phyloP scores from a whole-genome alignment of 805 yeast species.

The Wickerhamiella occidentalis region DNA sequence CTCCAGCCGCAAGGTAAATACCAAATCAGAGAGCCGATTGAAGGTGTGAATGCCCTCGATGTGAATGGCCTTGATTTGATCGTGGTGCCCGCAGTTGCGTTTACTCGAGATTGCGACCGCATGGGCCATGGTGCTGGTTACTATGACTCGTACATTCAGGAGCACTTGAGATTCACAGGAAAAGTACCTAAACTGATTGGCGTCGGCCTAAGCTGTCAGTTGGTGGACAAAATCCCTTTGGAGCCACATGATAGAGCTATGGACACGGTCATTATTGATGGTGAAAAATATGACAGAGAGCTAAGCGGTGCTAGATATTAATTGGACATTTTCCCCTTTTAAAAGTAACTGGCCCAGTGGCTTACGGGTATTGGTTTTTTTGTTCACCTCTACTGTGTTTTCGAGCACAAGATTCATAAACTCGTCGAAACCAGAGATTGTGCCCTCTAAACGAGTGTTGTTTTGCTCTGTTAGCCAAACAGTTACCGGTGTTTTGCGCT shows the following conservation, averaged over 20 bases:
- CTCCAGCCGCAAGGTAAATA: constrained; percentile 60
- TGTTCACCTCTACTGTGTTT: constrained; percentile 50
- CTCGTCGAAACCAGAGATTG: constrained; percentile 84
- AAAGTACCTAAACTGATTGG: constrained; percentile 36
- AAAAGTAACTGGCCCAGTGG: constrained; percentile 47
- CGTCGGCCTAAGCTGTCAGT: constrained; percentile 52
- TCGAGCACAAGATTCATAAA: constrained; percentile 77
- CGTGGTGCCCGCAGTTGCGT: constrained; percentile 79
- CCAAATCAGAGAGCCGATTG: constrained; percentile 54
- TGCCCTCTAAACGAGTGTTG: constrained; percentile 65
- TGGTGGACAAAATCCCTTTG: constrained; percentile 40
- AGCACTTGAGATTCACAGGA: constrained; percentile 21
- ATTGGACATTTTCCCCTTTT: constrained; percentile 88
- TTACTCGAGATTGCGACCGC: constrained; percentile 40
- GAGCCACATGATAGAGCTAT: constrained; percentile 55
- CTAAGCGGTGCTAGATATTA: constrained; percentile 36
- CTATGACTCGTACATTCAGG: constrained; percentile 63
- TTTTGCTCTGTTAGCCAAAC: constrained; percentile 88
- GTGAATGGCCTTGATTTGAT: constrained; percentile 50
- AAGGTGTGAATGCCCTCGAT: constrained; percentile 18
- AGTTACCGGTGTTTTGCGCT: constrained; percentile 64
- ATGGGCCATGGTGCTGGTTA: constrained; percentile 92
- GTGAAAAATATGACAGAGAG: constrained; percentile 7
- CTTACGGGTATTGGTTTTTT: constrained; percentile 39
- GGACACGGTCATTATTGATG: constrained; percentile 42